A percentile compares a stretch with the other conserved stretches of the same genome.
Evolutionary conservation across 2,329 filamentous ascomycete species (phyloP).

Genomic region (Aureobasidium lini): DNA sequence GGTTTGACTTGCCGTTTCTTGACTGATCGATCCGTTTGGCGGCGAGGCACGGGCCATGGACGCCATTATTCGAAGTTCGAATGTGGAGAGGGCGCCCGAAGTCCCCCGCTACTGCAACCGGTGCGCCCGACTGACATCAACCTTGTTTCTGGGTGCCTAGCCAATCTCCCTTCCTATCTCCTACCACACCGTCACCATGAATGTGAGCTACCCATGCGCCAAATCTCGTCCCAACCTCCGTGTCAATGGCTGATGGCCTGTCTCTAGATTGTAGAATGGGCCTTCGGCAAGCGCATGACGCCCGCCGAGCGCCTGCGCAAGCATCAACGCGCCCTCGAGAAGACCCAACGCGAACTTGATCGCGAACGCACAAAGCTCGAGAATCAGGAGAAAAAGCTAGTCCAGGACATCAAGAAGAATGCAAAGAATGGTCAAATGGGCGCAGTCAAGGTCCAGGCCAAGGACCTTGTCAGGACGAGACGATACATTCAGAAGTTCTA

Average conservation of each 20-base stretch:
- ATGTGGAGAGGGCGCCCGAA: background rate
- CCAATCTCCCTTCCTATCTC: background rate
- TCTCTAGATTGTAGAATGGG: conserved; percentile 87
- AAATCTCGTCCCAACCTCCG: background rate
- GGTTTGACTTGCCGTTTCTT: background rate
- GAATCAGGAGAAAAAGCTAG: conserved; percentile 96
- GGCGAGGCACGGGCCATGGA: background rate
- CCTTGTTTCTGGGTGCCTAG: background rate
- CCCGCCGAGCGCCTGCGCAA: conserved; percentile 79
- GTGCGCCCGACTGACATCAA: background rate
- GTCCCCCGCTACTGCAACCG: background rate
- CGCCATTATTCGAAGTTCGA: background rate
- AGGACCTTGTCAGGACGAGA: conserved; percentile 88
- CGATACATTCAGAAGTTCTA: conserved; percentile 98
- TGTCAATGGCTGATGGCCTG: background rate
- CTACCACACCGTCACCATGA: background rate
- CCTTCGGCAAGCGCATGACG: conserved; percentile 98
- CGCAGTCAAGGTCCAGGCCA: conserved; percentile 97
- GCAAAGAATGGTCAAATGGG: conserved; percentile 98
- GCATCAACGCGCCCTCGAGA: conserved; percentile 93
- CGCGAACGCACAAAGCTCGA: conserved; percentile 92
- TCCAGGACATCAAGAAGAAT: conserved; percentile 94
- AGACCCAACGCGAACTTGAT: conserved; percentile 93
- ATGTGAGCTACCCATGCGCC: background rate
- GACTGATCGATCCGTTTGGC: background rate